These are phyloP conservation scores for Camellia japonica DNA, from an alignment of 148 eudicot species.

Conservation along the genomic window DNA sequence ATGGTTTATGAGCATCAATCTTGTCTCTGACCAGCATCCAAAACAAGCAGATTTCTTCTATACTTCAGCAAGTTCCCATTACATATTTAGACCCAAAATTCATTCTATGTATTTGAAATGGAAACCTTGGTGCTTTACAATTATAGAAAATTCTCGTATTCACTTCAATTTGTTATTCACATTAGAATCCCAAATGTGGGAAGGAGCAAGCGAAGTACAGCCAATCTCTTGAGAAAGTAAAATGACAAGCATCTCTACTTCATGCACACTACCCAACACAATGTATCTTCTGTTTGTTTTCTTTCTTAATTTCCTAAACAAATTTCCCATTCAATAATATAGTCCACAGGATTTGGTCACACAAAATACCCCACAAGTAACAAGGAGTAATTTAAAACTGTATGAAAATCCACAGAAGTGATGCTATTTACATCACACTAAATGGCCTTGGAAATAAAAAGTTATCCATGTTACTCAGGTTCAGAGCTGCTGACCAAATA, in stretches of 20 bases:
- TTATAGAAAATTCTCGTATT: not conserved
- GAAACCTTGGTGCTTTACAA: no score
- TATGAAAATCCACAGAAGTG: not conserved
- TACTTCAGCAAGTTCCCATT: not conserved
- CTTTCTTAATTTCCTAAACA: not conserved
- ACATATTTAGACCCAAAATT: not conserved
- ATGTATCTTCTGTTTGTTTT: not conserved
- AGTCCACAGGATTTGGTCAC: not conserved
- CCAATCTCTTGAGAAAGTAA: not conserved
- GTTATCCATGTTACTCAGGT: not conserved
- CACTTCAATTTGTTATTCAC: no score
- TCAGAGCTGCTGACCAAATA: slow-evolving; percentile 6
- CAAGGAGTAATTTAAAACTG: not conserved
- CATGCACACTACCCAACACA: not conserved
- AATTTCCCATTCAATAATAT: not conserved
- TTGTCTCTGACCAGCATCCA: not conserved
- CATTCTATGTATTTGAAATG: not conserved
- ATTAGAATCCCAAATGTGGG: no score
- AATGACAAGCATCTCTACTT: not conserved
- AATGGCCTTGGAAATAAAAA: not conserved
- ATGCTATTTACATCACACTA: not conserved
- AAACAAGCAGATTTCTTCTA: no score
- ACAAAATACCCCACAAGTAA: not conserved
- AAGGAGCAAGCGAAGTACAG: not conserved
- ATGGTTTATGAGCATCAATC: not conserved